phyloP scores from a whole-genome alignment of 75 land plant genomes.

The Azolla pinnata region DNA sequence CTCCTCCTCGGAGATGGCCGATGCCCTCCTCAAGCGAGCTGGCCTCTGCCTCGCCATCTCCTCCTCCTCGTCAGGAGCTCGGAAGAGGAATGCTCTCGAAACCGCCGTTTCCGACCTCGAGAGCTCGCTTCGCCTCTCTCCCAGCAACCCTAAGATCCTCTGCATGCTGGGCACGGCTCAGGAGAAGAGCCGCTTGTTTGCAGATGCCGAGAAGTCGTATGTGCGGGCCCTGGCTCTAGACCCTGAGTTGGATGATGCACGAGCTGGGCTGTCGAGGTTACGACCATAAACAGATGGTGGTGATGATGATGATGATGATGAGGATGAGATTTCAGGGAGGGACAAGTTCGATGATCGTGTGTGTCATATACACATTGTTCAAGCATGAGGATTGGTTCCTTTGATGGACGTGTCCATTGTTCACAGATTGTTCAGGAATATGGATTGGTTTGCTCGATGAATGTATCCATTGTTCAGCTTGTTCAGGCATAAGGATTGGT shows the following conservation, averaged over 20 bases:
- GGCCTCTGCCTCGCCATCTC: slow-evolving; percentile 32
- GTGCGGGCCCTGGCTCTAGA: slow-evolving; percentile 28
- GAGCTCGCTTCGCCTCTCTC: slow-evolving; percentile 31
- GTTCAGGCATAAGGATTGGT: no score
- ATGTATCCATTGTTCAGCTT: no score
- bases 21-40: slow-evolving; percentile 56
- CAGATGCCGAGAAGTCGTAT: slow-evolving; percentile 46
- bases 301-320: no score
- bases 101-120: slow-evolving; percentile 40
- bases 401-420: no score
- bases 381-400: no score
- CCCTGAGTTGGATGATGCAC: slow-evolving; percentile 12
- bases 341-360: no score
- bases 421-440: no score
- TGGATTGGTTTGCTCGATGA: no score
- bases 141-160: slow-evolving; percentile 36
- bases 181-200: slow-evolving; percentile 36
- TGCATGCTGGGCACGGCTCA: slow-evolving; percentile 50
- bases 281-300: no score
- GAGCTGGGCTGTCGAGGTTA: slow-evolving; percentile 21
- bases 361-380: no score
- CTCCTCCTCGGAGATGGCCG: slow-evolving; percentile 34
- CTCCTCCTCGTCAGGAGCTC: slow-evolving; percentile 2
- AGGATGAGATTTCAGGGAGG: no score
- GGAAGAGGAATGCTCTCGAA: slow-evolving; percentile 32